Percentiles rank a stretch among this genome's conserved stretches.
phyloP scores from a whole-genome alignment of 2,329 filamentous ascomycete species.

The Eutypa lata region DNA sequence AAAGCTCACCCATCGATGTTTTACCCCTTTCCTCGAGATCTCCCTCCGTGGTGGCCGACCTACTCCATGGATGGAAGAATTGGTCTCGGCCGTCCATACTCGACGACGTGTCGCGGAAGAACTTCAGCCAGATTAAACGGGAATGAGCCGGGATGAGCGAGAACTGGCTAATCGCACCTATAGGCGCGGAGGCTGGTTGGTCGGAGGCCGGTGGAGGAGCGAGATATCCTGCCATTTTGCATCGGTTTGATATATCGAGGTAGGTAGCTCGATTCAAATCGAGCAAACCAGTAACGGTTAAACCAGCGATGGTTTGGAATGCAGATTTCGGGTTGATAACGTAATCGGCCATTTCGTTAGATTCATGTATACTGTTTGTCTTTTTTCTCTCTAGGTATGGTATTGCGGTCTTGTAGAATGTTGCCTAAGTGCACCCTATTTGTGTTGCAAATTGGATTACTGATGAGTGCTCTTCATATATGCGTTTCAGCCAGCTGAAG shows the following conservation, averaged over 20 bases:
- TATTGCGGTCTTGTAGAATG: too few relatives aligned
- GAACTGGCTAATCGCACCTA: neutral
- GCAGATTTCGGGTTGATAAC: too few relatives aligned
- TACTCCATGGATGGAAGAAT: neutral
- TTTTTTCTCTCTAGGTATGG: too few relatives aligned
- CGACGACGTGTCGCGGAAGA: neutral
- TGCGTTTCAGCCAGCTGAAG: too few relatives aligned
- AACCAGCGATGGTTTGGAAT: neutral
- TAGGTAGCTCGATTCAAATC: neutral
- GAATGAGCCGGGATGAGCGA: neutral
- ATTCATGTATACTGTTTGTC: too few relatives aligned
- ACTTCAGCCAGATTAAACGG: neutral
- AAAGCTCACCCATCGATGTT: neutral
- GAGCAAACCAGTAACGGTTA: neutral
- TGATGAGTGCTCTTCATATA: too few relatives aligned
- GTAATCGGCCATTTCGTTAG: too few relatives aligned
- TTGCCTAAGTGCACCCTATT: too few relatives aligned
- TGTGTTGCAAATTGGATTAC: too few relatives aligned
- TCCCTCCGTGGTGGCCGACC: neutral
- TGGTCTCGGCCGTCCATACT: neutral
- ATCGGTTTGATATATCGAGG: neutral
- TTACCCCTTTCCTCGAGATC: neutral
- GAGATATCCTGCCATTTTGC: neutral
- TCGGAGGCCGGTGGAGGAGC: neutral
- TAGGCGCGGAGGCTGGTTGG: neutral